Base-by-base conservation (phyloP, 2,329 filamentous ascomycete genomes). In the Clathrospora elynae region DNA sequence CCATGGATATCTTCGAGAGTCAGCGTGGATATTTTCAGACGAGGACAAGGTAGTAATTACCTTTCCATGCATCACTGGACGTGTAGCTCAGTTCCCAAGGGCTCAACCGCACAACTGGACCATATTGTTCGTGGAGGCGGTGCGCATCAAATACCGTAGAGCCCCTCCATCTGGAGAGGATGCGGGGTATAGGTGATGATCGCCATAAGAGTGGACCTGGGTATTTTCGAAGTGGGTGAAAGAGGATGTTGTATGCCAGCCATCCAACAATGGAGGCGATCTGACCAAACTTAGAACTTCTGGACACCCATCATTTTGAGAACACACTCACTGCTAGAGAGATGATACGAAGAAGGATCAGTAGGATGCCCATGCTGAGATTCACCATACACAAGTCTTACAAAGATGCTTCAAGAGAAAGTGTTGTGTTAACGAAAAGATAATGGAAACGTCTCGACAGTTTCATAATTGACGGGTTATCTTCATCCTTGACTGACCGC, bases 81-180 rank as follows among this genome's bases (percentile, higher is more conserved):
- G 23, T 45, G 20, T 38, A 45, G 24, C 45, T 38, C 28, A 51
- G 23, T 22, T 45, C 29, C 24, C 39, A 32, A 11, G 51, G 48
- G 6, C 39, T 38, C 18, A 53, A 10, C 3, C 51, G 40, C 9
- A 51, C 51, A 10, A 49, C 31, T 29, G 26, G 24, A 13, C 50
- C 51, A 26, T 53, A 51, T 11, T 18, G 33, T 14, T 51, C 20
- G 22, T 53, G 50, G 5, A 49, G 33, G 7, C 25, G 29, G 20
- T 38, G 46, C 33, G 29, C 28, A 3, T 38, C 34, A 24, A 38
- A 38, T 7, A 37, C 28, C 1, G 29, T 43, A 3, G 28, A 16
- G 28, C 17, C 35, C 16, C 24, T 40, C 35, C 23, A 40, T 25
- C 42, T 38, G 14, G 42, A 45, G 16, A 45, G 35, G 26, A 45